Evolutionary conservation across 139 green algal genomes (phyloP).

Genomic region (Cymbomonas tetramitiformis): DNA sequence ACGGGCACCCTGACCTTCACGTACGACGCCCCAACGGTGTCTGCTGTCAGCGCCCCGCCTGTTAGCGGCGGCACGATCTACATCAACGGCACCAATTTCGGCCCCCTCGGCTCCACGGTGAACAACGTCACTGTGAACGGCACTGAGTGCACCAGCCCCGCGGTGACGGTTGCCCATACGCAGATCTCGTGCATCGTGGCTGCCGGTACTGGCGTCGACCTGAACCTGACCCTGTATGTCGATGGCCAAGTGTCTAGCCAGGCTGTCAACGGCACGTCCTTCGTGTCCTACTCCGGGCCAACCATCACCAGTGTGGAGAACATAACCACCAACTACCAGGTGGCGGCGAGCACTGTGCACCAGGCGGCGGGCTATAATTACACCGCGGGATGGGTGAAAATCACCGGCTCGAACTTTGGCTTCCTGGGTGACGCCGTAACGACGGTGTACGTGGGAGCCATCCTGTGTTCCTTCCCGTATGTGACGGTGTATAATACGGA

Average conservation of each 20-base stretch:
- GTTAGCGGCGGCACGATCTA: constrained; percentile 1
- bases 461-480: not conserved
- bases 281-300: no score
- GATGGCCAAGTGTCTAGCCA: no score
- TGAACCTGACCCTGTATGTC: no score
- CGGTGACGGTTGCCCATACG: constrained; percentile 13
- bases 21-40: constrained; percentile 3
- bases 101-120: no score
- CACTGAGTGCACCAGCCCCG: no score
- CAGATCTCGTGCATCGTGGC: constrained; percentile 6
- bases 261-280: no score
- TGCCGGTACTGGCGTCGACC: constrained; percentile 2
- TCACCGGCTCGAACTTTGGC: constrained; percentile 19
- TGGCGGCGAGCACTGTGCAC: no score
- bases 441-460: constrained; percentile 1
- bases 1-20: not conserved
- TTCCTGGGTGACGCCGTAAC: not conserved
- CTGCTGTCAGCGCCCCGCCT: not conserved
- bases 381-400: constrained; percentile 17
- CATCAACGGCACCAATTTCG: constrained; percentile 19
- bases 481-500: constrained; percentile 6
- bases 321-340: no score
- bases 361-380: no score
- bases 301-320: no score
- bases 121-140: no score